Conservation (phyloP, 306 rosid genomes). For the Comarum palustre region DNA sequence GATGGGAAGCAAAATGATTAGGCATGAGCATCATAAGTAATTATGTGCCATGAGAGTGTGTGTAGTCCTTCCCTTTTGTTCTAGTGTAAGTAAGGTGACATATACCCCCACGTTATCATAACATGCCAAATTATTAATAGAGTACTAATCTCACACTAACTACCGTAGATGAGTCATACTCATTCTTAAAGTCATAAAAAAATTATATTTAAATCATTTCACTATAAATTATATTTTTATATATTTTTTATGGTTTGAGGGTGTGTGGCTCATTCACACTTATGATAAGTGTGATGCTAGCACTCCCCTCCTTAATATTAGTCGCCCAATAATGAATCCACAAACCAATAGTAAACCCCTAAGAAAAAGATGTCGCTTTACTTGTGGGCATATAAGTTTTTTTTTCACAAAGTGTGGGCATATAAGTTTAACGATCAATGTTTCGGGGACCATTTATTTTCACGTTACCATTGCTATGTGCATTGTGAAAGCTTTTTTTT, state of each 20-base stretch:
- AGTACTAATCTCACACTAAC: too few relatives aligned
- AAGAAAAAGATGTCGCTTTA: not conserved
- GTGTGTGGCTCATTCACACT: too few relatives aligned
- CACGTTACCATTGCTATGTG: slow-evolving; percentile 17
- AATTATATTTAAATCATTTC: too few relatives aligned
- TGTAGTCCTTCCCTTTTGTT: slow-evolving; percentile 12
- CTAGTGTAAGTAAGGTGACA: not conserved
- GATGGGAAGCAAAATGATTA: slow-evolving; percentile 65
- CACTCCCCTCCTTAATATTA: not conserved
- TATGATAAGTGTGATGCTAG: too few relatives aligned
- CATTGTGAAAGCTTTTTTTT: too few relatives aligned
- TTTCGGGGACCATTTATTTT: not conserved
- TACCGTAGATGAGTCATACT: too few relatives aligned
- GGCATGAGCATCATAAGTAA: slow-evolving; percentile 59
- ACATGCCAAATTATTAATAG: slow-evolving; percentile 24
- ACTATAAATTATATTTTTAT: too few relatives aligned
- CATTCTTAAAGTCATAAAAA: too few relatives aligned
- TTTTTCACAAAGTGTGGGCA: too few relatives aligned
- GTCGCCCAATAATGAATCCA: not conserved
- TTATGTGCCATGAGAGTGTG: slow-evolving; percentile 61
- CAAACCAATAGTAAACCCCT: not conserved
- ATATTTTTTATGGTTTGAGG: too few relatives aligned
- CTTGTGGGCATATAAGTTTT: not conserved
- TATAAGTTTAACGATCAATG: not conserved
- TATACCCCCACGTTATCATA: slow-evolving; percentile 27